phyloP scores from a whole-genome alignment of 1,284 basidiomycete genomes.

The Trichosporon sp. region DNA sequence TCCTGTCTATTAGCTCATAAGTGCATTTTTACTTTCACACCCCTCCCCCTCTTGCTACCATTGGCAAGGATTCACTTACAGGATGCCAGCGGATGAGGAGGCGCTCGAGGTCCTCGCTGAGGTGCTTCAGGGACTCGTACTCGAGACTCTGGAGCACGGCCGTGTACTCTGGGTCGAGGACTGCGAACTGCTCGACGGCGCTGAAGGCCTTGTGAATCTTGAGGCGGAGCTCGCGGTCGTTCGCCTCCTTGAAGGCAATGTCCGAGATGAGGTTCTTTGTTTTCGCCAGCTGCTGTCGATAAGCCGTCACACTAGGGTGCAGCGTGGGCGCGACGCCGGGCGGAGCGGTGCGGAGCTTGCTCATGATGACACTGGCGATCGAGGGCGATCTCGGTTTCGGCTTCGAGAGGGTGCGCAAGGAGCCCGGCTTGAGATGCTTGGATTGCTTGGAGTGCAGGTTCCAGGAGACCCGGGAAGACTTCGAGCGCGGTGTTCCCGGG shows the following conservation, averaged over 20 bases:
- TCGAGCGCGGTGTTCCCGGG: background rate
- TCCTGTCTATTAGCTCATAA: constrained; percentile 8
- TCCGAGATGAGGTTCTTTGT: constrained; percentile 1
- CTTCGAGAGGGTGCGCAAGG: background rate
- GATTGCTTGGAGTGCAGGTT: background rate
- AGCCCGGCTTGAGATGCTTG: background rate
- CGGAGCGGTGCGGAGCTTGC: constrained; percentile 11
- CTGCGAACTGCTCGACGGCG: constrained; percentile 1
- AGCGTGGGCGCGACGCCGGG: constrained; percentile 9
- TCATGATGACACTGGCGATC: background rate
- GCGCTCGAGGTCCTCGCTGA: constrained; percentile 5
- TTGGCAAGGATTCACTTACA: background rate
- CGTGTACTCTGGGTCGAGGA: constrained; percentile 10
- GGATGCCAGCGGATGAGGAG: constrained; percentile 9
- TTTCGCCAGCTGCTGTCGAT: constrained; percentile 10
- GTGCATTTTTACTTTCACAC: background rate
- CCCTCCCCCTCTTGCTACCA: too few species aligned
- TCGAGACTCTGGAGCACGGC: constrained; percentile 3
- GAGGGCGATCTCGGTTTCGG: too few species aligned
- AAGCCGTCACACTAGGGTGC: background rate
- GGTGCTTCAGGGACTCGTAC: background rate
- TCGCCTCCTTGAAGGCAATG: constrained; percentile 5
- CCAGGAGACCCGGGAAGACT: background rate
- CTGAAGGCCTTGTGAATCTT: constrained; percentile 11
- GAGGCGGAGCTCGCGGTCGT: background rate